Conservation (phyloP, 345 rosid species). For the Acer yangbiense region DNA sequence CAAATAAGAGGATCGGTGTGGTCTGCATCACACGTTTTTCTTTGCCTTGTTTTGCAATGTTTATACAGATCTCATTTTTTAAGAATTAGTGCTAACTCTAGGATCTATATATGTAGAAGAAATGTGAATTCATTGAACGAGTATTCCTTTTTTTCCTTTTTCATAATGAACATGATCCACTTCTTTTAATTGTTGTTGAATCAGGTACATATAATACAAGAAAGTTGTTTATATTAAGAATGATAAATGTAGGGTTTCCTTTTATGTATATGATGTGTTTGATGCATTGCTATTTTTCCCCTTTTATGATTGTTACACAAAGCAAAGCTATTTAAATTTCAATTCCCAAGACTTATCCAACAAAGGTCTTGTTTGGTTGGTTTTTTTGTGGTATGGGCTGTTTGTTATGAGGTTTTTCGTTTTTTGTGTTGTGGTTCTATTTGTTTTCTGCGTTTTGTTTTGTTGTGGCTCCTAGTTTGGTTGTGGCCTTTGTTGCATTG, state of each 20-base stretch:
- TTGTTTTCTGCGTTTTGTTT: no score
- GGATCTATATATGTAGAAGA: neutral
- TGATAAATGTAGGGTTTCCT: constrained; percentile 15
- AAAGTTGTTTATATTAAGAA: neutral
- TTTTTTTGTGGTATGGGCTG: no score
- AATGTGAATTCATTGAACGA: neutral
- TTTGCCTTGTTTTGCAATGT: neutral
- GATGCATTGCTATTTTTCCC: constrained; percentile 13
- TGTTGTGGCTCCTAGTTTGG: no score
- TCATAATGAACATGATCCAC: neutral
- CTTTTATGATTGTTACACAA: constrained; percentile 17
- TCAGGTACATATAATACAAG: neutral
- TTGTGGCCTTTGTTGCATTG: no score
- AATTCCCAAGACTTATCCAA: constrained; percentile 12
- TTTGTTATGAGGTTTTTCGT: no score
- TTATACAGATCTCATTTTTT: constrained; percentile 8
- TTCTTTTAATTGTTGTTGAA: neutral
- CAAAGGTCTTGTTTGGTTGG: no score
- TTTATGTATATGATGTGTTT: constrained; percentile 5
- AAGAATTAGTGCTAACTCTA: neutral
- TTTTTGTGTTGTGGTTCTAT: no score
- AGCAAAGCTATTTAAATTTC: constrained; percentile 21
- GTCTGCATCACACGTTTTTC: neutral
- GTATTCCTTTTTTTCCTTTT: neutral
- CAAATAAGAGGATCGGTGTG: neutral